Base-by-base conservation (phyloP, 306 rosid genomes). In the Clitoria ternatea region DNA sequence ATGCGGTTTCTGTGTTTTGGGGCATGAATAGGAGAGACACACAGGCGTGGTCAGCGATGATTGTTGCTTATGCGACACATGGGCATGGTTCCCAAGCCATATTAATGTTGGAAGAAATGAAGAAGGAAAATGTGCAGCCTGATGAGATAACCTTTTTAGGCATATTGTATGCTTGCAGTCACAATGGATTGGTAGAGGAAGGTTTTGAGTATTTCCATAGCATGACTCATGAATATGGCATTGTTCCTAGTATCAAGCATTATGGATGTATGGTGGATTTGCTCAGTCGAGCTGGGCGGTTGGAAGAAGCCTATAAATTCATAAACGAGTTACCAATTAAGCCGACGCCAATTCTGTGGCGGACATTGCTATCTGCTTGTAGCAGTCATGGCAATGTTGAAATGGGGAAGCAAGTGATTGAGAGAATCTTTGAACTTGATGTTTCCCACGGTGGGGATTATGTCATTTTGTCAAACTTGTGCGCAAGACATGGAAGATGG, bases 241-340 rank as follows among this genome's bases (percentile, higher is more conserved):
- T 90, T 75, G 61, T 77, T 71, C 96, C 92, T 0, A 70, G 85
- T 64, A 76, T 86, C 66, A 90, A 90, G 80, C 98, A 92, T 72
- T 85, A 88, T 62, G 98, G 98, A 6, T 90, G 96, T 82, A 86
- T 92, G 96, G 89, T 90, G 33, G 98, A 90, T 84, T 78, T 92
- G 80, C 86, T 89, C 9, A 87, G 92, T 73, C 89, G 96, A 69
- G 82, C 98, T 2, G 96, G 96, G 27, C 67, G 54, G 33, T 76
- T 92, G 73, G 77, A 69, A 1, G 92, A 90, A 81, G 91, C 96
- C 15, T 92, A 81, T 75, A 80, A 80, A 55, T 92, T 90, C 85
- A 79, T 86, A 32, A 86, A 88, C 36, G 82, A 65, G 50, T 48
- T 86, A 44, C 89, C 90, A 17, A 82, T 86, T 17, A 85, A 78